phyloP scores from a whole-genome alignment of 148 eudicot species.

The Fallopia convolvulus region DNA sequence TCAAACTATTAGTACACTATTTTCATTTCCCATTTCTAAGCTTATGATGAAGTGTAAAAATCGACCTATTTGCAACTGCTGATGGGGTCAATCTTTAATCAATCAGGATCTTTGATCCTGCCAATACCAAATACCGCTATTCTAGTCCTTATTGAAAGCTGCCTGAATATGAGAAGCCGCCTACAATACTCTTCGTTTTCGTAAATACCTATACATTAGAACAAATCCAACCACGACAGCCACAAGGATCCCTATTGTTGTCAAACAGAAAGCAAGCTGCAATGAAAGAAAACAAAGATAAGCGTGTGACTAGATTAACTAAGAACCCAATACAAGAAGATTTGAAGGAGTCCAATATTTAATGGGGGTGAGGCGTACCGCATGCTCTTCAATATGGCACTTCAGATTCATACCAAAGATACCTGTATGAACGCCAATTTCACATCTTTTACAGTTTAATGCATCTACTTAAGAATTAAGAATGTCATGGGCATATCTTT shows the following conservation, averaged over 20 bases:
- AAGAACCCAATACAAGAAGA: background rate
- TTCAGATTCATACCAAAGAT: conserved; percentile 98
- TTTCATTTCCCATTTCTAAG: background rate
- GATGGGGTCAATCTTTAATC: background rate
- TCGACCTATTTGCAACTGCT: background rate
- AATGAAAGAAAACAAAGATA: background rate
- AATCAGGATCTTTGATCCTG: too few species aligned
- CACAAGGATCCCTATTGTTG: conserved; percentile 23
- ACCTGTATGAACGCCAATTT: conserved; percentile 33
- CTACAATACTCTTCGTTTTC: too few species aligned
- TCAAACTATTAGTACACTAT: background rate
- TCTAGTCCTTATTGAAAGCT: too few species aligned
- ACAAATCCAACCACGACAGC: too few species aligned
- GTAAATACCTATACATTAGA: too few species aligned
- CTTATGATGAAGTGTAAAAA: background rate
- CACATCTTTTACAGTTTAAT: background rate
- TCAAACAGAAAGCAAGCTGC: conserved; percentile 92
- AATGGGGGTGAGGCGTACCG: conserved; percentile 31
- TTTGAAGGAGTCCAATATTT: background rate
- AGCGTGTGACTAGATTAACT: background rate
- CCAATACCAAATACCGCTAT: too few species aligned
- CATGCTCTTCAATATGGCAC: conserved; percentile 85
- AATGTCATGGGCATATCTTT: background rate
- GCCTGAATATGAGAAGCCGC: too few species aligned
- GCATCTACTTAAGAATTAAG: background rate